These are phyloP conservation scores for Penicillium sp. DNA, from an alignment of 2,329 filamentous ascomycete genomes.

Conservation along the genomic window DNA sequence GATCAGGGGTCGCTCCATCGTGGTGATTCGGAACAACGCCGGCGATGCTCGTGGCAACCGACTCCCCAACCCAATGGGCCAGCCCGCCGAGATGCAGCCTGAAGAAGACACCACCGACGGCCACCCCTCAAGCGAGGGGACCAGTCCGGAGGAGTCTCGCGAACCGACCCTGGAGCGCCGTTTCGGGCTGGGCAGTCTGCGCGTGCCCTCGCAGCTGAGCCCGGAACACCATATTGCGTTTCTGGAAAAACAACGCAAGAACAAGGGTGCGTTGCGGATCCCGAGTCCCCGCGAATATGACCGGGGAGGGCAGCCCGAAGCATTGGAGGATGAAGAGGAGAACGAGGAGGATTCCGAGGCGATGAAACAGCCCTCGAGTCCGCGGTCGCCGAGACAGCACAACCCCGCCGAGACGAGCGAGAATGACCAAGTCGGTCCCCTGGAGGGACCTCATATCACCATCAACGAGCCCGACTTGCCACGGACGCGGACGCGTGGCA, in stretches of 20 bases:
- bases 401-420: slow-evolving; percentile 16
- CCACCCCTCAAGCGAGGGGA: slow-evolving; percentile 15
- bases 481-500: slow-evolving; percentile 29
- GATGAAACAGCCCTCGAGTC: slow-evolving; percentile 16
- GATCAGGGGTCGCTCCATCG: slow-evolving; percentile 34
- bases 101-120: slow-evolving; percentile 21
- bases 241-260: slow-evolving; percentile 72
- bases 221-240: slow-evolving; percentile 83
- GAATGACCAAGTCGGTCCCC: slow-evolving; percentile 20
- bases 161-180: slow-evolving; percentile 18
- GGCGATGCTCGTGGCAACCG: slow-evolving; percentile 24
- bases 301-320: slow-evolving; percentile 65
- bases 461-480: slow-evolving; percentile 43
- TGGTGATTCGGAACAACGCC: slow-evolving; percentile 31
- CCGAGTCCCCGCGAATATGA: slow-evolving; percentile 89
- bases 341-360: slow-evolving; percentile 30
- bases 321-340: slow-evolving; percentile 46
- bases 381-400: slow-evolving; percentile 17
- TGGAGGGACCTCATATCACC: slow-evolving; percentile 39
- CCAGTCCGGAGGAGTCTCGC: slow-evolving; percentile 15
- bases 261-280: slow-evolving; percentile 73
- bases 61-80: slow-evolving; percentile 15
- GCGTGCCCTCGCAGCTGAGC: slow-evolving; percentile 48
- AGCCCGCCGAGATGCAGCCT: slow-evolving; percentile 20
- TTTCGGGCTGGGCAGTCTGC: slow-evolving; percentile 50